Evolutionary conservation across 129 eudicot species (phyloP).

Genomic region (Flaveria linearis): DNA sequence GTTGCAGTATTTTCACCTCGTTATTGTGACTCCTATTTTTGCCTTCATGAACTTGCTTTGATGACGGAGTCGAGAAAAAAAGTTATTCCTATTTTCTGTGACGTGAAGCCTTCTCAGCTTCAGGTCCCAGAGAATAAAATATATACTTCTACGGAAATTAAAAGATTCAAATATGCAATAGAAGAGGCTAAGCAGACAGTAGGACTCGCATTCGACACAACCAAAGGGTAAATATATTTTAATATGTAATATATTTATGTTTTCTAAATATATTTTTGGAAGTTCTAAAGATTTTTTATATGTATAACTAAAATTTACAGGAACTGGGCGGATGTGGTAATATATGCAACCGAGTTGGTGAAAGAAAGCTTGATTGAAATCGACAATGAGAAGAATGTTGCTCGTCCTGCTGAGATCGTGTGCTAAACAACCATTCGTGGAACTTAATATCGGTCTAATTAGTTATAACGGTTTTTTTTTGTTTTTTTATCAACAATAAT

Average conservation of each 20-base stretch:
- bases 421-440: background rate
- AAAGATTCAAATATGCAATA: slow-evolving; percentile 51
- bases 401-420: slow-evolving; percentile 12
- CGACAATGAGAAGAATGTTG: slow-evolving; percentile 30
- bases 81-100: slow-evolving; percentile 77
- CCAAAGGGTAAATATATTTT: slow-evolving; percentile 51
- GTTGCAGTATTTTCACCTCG: slow-evolving; percentile 75
- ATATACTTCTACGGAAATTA: slow-evolving; percentile 35
- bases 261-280: background rate
- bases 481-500: slow-evolving; percentile 1
- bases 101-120: slow-evolving; percentile 74
- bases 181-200: slow-evolving; percentile 79
- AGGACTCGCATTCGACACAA: slow-evolving; percentile 66
- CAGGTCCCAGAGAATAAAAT: slow-evolving; percentile 40
- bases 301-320: slow-evolving; percentile 28
- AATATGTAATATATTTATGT: background rate
- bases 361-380: slow-evolving; percentile 60
- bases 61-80: slow-evolving; percentile 67
- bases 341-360: slow-evolving; percentile 50
- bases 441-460: background rate
- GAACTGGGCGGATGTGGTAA: slow-evolving; percentile 75
- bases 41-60: slow-evolving; percentile 82
- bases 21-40: slow-evolving; percentile 74
- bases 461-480: slow-evolving; percentile 7
- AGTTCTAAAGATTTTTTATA: background rate